These are phyloP conservation scores for Rhizomucor miehei DNA, from an alignment of 371 early-diverging fungal genomes.

Conservation along the genomic window DNA sequence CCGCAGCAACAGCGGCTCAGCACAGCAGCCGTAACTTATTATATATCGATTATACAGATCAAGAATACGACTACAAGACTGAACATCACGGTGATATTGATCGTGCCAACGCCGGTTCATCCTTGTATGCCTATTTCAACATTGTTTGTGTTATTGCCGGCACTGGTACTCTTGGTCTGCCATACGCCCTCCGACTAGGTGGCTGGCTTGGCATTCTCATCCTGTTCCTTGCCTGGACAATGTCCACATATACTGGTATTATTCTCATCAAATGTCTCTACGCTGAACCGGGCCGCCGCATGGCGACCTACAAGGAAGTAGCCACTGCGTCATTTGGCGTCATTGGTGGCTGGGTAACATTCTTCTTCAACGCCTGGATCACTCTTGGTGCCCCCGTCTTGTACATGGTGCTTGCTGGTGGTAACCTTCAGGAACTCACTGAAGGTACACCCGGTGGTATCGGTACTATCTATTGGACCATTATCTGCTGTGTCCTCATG, in stretches of 20 bases:
- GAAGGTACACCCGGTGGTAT: constrained; percentile 37
- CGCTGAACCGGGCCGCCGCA: constrained; percentile 27
- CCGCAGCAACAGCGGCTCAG: too few species aligned
- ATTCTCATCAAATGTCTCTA: constrained; percentile 35
- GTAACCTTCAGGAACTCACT: constrained; percentile 49
- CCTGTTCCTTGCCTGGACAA: constrained; percentile 69
- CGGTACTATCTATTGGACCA: constrained; percentile 53
- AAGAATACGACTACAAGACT: constrained; percentile 9
- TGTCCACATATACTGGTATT: constrained; percentile 50
- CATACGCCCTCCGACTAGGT: constrained; percentile 74
- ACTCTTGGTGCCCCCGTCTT: constrained; percentile 51
- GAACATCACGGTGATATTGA: constrained; percentile 9
- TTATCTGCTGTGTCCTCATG: constrained; percentile 56
- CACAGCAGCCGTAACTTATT: not conserved
- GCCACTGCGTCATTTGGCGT: constrained; percentile 34
- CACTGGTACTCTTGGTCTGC: constrained; percentile 79
- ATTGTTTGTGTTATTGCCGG: constrained; percentile 77
- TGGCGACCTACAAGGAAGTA: constrained; percentile 35
- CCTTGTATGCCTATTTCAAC: constrained; percentile 54
- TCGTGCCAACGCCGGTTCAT: constrained; percentile 14
- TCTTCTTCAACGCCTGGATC: constrained; percentile 60
- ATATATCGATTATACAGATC: not conserved
- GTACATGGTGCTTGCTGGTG: constrained; percentile 55
- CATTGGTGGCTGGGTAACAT: constrained; percentile 38
- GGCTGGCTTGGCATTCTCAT: constrained; percentile 78